Base-by-base conservation (phyloP, 2,329 filamentous ascomycete species). In the Ophiocordyceps australis region DNA sequence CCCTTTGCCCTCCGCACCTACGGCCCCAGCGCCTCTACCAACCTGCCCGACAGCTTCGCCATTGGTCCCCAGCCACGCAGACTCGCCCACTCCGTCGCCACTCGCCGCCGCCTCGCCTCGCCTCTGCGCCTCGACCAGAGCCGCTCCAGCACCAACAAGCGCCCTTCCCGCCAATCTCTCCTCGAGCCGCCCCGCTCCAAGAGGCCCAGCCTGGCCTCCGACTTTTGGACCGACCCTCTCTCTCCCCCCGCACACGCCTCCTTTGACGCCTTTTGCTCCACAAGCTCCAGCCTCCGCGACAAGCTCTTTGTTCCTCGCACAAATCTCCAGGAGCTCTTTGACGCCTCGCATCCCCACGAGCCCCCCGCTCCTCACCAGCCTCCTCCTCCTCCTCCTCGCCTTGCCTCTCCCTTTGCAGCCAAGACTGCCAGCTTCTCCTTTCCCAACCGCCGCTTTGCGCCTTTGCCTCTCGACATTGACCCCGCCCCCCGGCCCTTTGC, bases 1-100 rank as follows among this genome's bases (percentile, higher is more conserved):
- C 65, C 66, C 0, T 70, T 73, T 31, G 47, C 54, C 13, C 57
- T 65, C 17, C 61, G 54, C 32, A 74, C 66, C 35, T 74, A 74
- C 35, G 69, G 69, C 0, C 69, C 67, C 2, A 72, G 63, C 43
- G 67, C 66, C 9, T 69, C 67, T 4, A 52, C 47, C 12, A 54
- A 56, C 1, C 43, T 67, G 6, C 49, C 49, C 4, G 53, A 52
- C 7, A 49, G 46, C 22, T 41, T 53, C 8, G 39, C 38, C 11
- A 32, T 43, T 11, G 37, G 37, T 22, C 28, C 46, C 4, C 46
- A 48, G 23, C 39, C 47, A 3, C 49, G 47, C 18, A 42, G 54
- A 17, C 60, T 62, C 31, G 54, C 54, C 10, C 55, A 59, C 31
- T 65, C 62, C 1, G 42, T 65, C 12, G 62, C 58, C 11, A 52